Conservation (phyloP, 495 filamentous ascomycete genomes). For the Talaromyces wortmannii region DNA sequence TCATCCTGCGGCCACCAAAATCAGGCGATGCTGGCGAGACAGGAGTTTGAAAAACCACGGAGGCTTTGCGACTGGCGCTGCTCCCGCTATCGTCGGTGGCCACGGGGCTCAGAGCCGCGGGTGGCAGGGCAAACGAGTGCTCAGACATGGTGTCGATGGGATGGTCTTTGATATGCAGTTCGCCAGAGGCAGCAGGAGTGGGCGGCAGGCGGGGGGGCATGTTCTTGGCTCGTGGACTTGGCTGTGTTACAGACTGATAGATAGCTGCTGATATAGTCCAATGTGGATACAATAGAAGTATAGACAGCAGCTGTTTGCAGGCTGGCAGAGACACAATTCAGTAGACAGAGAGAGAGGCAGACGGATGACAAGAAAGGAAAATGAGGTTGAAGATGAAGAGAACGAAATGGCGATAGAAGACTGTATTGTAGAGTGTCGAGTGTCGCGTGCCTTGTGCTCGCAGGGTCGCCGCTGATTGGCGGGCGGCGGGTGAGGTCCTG, state of each 20-base stretch:
- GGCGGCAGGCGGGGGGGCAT: slow-evolving; percentile 76
- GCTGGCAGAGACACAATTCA: too few species aligned
- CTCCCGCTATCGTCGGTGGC: slow-evolving; percentile 26
- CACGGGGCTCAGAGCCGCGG: slow-evolving; percentile 58
- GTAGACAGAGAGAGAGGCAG: too few species aligned
- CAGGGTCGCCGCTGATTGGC: slow-evolving; percentile 3
- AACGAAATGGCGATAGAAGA: too few species aligned
- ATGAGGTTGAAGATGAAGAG: too few species aligned
- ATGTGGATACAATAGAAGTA: not conserved
- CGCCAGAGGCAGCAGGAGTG: slow-evolving; percentile 78
- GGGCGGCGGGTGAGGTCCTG: not conserved
- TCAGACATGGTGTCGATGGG: slow-evolving; percentile 45
- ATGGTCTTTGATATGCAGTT: slow-evolving; percentile 72
- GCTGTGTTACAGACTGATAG: not conserved
- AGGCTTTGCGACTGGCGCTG: slow-evolving; percentile 13
- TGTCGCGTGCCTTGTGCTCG: slow-evolving; percentile 42
- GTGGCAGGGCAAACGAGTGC: slow-evolving; percentile 70
- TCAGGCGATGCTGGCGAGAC: slow-evolving; percentile 51
- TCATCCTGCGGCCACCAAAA: slow-evolving; percentile 10
- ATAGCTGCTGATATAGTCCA: not conserved
- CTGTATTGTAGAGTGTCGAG: not conserved
- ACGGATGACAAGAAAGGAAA: not conserved
- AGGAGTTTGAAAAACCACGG: slow-evolving; percentile 42
- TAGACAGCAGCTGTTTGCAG: not conserved
- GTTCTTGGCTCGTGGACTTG: slow-evolving; percentile 9